These are phyloP conservation scores for Monilinia aucupariae DNA, from an alignment of 2,329 filamentous ascomycete species.

Conservation along the genomic window DNA sequence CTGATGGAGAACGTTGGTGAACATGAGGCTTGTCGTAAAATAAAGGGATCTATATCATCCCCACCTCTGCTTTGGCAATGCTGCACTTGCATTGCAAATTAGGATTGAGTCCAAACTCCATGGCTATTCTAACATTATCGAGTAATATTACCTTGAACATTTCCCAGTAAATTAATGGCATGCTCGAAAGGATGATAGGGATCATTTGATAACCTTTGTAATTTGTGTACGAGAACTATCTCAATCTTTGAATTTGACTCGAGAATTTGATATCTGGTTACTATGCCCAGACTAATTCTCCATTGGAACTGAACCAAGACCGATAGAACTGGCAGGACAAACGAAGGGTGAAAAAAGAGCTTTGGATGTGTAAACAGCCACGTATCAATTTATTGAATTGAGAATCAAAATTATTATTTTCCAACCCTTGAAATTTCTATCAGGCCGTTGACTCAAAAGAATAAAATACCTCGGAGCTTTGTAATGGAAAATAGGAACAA, in stretches of 20 bases:
- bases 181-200: neutral
- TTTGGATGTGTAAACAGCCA: neutral
- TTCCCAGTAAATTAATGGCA: neutral
- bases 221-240: neutral
- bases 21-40: neutral
- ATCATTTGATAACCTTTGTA: neutral
- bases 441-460: neutral
- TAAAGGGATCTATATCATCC: neutral
- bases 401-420: neutral
- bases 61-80: neutral
- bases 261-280: neutral
- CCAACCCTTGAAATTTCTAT: neutral
- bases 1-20: neutral
- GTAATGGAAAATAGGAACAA: neutral
- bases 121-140: neutral
- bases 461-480: neutral
- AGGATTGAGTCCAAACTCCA: neutral
- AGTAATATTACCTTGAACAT: neutral
- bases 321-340: neutral
- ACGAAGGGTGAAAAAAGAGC: neutral
- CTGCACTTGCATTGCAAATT: neutral
- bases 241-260: neutral
- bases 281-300: neutral
- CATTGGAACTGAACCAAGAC: neutral
- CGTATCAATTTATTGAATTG: too few relatives aligned